Conservation (phyloP, 805 yeast genomes). For the Starmerella cellae region DNA sequence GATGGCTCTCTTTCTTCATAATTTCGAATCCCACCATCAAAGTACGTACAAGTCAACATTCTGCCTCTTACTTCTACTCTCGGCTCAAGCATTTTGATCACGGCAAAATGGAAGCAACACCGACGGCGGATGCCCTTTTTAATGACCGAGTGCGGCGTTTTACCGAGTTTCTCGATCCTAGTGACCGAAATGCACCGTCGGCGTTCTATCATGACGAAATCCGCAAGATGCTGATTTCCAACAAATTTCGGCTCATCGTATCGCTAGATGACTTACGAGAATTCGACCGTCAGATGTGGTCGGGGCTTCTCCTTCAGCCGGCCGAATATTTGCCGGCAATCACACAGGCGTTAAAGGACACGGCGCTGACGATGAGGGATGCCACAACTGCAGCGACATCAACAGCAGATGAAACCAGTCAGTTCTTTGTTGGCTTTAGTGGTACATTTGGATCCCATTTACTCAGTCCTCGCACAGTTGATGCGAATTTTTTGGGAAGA, state of each 20-base stretch:
- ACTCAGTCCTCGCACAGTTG: conserved; percentile 76
- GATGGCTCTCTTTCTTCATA: neutral
- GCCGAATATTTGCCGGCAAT: conserved; percentile 81
- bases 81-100: no score
- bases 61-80: neutral
- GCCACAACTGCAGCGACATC: conserved; percentile 32
- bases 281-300: conserved; percentile 66
- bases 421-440: conserved; percentile 62
- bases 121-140: conserved; percentile 31
- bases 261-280: conserved; percentile 80
- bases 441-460: conserved; percentile 87
- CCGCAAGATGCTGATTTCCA: conserved; percentile 55
- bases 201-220: conserved; percentile 53
- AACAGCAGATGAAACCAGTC: conserved; percentile 46
- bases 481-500: conserved; percentile 62
- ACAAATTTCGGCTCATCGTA: conserved; percentile 52
- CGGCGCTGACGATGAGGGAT: conserved; percentile 60
- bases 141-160: conserved; percentile 79
- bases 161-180: conserved; percentile 66
- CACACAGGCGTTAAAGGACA: conserved; percentile 71
- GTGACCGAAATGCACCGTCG: conserved; percentile 37
- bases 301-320: conserved; percentile 60
- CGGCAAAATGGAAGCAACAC: conserved; percentile 11
- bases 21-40: no score
- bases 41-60: neutral